phyloP scores from a whole-genome alignment of 495 filamentous ascomycete genomes.

The Cryomyces minteri region DNA sequence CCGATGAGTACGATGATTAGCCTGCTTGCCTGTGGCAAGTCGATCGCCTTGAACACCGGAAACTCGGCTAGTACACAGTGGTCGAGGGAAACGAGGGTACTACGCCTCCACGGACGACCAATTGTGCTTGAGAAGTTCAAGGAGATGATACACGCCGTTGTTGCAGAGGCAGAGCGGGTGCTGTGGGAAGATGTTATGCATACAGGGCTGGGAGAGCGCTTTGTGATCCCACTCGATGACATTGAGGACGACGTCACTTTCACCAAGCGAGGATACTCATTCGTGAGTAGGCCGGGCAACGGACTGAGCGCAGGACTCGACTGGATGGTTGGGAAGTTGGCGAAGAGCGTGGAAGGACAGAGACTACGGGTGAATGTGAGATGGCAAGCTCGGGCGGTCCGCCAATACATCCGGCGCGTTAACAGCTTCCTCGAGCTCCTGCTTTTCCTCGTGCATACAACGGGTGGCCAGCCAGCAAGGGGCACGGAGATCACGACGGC shows the following conservation, averaged over 20 bases:
- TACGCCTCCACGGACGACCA: background rate
- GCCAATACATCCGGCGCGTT: too few species aligned
- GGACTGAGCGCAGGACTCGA: background rate
- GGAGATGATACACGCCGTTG: background rate
- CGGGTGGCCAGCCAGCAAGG: too few species aligned
- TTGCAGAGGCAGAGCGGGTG: background rate
- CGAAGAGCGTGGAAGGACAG: too few species aligned
- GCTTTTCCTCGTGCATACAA: too few species aligned
- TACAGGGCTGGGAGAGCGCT: background rate
- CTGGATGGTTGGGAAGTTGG: background rate
- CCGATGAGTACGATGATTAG: background rate
- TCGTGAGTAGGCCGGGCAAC: background rate
- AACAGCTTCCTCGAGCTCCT: too few species aligned
- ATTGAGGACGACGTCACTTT: background rate
- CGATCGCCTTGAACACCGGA: background rate
- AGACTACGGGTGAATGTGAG: too few species aligned
- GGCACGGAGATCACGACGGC: too few species aligned
- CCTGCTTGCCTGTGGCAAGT: slow-evolving; percentile 1
- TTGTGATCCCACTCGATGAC: background rate
- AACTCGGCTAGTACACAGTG: background rate
- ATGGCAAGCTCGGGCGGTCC: too few species aligned
- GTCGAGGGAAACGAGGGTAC: background rate
- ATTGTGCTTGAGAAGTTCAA: background rate
- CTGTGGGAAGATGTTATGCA: background rate
- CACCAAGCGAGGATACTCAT: slow-evolving; percentile 1